Conservation (phyloP, 73 alveolate species). For the Paramecium primaurelia region DNA sequence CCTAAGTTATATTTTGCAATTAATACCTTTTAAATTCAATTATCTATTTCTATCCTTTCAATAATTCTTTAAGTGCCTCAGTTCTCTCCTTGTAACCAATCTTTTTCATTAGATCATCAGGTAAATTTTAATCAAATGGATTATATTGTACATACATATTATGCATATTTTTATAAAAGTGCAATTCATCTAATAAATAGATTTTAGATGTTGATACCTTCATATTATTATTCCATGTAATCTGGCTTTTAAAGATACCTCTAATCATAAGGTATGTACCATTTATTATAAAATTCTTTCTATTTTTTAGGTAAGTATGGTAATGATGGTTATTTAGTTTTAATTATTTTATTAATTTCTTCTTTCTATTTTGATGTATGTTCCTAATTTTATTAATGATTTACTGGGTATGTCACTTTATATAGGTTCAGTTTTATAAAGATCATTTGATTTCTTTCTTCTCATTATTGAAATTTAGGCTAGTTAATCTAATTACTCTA, state of each 20-base stretch:
- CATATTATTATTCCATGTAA: not conserved
- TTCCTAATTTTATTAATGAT: not conserved
- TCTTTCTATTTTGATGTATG: not conserved
- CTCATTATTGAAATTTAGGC: not conserved
- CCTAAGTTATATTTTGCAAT: not conserved
- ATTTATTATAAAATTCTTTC: conserved; percentile 1
- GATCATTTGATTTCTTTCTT: not conserved
- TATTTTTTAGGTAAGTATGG: not conserved
- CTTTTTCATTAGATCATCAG: not conserved
- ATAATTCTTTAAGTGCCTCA: not conserved
- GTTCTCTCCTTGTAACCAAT: not conserved
- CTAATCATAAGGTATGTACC: conserved; percentile 48
- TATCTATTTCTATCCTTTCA: not conserved
- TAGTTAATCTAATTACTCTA: not conserved
- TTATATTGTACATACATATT: not conserved
- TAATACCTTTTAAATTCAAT: not conserved
- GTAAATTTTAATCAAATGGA: not conserved
- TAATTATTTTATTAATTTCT: not conserved
- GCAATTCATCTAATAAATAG: conserved; percentile 11
- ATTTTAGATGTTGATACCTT: not conserved
- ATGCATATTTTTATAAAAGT: conserved; percentile 37
- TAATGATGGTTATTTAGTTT: conserved; percentile 30
- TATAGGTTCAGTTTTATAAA: not conserved
- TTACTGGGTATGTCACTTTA: not conserved
- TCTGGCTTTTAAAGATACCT: not conserved